Evolutionary conservation across 768 basidiomycete genomes (phyloP).

Genomic region (Boletus patriciae): DNA sequence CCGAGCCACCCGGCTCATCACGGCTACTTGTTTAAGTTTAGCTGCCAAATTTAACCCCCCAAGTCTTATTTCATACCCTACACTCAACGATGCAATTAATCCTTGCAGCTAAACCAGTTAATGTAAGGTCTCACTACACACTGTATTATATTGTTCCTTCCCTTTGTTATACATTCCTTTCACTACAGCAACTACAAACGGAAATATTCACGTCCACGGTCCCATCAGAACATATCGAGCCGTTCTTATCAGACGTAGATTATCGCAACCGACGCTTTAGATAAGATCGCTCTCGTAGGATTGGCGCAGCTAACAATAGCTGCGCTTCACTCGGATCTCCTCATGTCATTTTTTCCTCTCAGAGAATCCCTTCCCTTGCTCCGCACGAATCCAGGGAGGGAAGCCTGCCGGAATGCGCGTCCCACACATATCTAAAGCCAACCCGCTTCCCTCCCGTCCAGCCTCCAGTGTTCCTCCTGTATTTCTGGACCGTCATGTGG

Average conservation of each 20-base stretch:
- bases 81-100: not conserved
- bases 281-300: conserved; percentile 21
- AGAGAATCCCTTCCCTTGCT: conserved; percentile 20
- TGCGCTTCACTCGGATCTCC: conserved; percentile 1
- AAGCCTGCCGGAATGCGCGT: conserved; percentile 10
- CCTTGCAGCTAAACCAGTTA: too few relatives aligned
- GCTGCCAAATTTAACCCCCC: too few relatives aligned
- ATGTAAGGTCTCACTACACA: not conserved
- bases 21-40: conserved; percentile 5
- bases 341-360: conserved; percentile 14
- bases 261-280: conserved; percentile 8
- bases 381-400: conserved; percentile 9
- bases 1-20: conserved; percentile 2
- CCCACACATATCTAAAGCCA: not conserved
- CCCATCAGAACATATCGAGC: not conserved
- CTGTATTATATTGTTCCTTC: not conserved
- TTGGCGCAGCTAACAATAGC: conserved; percentile 17
- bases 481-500: conserved; percentile 6
- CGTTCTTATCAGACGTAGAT: conserved; percentile 3
- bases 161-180: not conserved
- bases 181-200: not conserved
- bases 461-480: conserved; percentile 2
- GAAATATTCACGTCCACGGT: not conserved
- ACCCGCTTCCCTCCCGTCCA: not conserved
- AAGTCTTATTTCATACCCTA: not conserved